Conservation (phyloP, 768 basidiomycete species). For the Auriscalpium microsporum region DNA sequence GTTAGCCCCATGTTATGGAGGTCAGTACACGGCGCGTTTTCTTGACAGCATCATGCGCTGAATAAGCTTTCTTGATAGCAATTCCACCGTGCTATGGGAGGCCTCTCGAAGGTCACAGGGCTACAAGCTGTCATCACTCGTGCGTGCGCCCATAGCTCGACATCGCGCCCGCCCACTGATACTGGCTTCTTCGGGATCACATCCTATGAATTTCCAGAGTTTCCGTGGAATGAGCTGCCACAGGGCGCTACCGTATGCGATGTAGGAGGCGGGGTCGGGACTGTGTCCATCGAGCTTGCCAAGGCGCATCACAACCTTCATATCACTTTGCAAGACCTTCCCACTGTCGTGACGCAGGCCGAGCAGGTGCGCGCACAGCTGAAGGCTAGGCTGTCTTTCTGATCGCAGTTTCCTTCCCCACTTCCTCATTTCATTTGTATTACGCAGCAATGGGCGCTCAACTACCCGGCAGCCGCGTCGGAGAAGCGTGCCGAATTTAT, state of each 20-base stretch:
- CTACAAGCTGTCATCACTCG: neutral
- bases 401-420: neutral
- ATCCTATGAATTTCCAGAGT: conserved; percentile 12
- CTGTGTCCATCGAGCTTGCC: conserved; percentile 19
- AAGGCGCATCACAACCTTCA: conserved; percentile 20
- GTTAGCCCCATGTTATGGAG: neutral
- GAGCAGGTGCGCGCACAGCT: conserved; percentile 9
- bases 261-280: conserved; percentile 25
- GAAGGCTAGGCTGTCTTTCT: neutral
- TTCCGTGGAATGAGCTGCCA: conserved; percentile 17
- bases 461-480: conserved; percentile 27
- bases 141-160: neutral
- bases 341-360: conserved; percentile 23
- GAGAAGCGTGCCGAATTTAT: conserved; percentile 30
- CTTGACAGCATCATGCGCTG: neutral
- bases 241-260: conserved; percentile 22
- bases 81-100: no score
- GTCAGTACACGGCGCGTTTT: neutral
- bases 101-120: neutral
- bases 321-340: conserved; percentile 25
- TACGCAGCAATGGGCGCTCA: conserved; percentile 23
- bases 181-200: neutral
- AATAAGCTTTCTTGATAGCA: no score
- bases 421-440: neutral
- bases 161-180: neutral